phyloP scores from a whole-genome alignment of 768 basidiomycete genomes.

The Leucocoprinus sp. region DNA sequence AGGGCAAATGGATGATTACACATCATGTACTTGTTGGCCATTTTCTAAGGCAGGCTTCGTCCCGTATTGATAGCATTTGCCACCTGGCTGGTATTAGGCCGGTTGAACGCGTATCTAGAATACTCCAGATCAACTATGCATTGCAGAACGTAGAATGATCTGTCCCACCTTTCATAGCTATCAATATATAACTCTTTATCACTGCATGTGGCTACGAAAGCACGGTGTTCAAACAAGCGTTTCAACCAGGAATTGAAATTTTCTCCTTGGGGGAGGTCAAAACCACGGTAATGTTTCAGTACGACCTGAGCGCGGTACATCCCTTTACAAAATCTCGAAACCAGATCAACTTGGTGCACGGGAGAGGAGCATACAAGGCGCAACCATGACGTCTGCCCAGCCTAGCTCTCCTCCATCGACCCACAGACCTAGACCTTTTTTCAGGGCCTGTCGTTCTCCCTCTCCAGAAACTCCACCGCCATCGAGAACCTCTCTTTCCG shows the following conservation, averaged over 20 bases:
- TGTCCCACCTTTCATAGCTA: conserved; percentile 54
- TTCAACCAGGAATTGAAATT: conserved; percentile 46
- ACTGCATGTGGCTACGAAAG: conserved; percentile 63
- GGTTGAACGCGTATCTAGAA: conserved; percentile 64
- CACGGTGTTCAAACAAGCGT: conserved; percentile 49
- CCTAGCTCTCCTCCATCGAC: conserved; percentile 44
- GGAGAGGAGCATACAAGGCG: conserved; percentile 45
- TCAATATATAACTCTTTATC: conserved; percentile 59
- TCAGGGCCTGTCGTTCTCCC: conserved; percentile 30
- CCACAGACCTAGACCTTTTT: conserved; percentile 51
- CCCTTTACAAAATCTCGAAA: conserved; percentile 41
- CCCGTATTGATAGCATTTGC: conserved; percentile 71
- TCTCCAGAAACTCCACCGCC: conserved; percentile 31
- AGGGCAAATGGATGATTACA: too few relatives aligned
- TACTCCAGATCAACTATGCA: not conserved
- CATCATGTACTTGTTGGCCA: not conserved
- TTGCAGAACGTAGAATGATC: not conserved
- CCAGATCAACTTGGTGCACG: too few relatives aligned
- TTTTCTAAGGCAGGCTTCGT: conserved; percentile 46
- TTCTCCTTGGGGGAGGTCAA: conserved; percentile 40
- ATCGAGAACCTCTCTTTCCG: conserved; percentile 36
- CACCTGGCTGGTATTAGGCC: conserved; percentile 70
- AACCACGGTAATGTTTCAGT: conserved; percentile 60
- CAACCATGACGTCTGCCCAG: conserved; percentile 60
- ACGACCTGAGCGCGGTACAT: conserved; percentile 58